Evolutionary conservation across 768 basidiomycete genomes (phyloP).

Genomic region (Boletus subcaerulescens): DNA sequence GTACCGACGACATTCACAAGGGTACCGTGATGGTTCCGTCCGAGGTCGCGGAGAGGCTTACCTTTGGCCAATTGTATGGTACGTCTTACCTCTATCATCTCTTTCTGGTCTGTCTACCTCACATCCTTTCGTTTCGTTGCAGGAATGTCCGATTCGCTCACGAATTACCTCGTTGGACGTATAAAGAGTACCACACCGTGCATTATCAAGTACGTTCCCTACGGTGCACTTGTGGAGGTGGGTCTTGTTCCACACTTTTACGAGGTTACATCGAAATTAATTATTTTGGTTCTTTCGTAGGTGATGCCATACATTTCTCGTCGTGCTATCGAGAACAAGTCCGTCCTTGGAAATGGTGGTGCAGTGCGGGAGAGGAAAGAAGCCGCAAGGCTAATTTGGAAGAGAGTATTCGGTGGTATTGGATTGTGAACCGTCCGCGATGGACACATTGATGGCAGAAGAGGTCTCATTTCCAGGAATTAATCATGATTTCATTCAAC

Average conservation of each 20-base stretch:
- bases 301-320: conserved; percentile 90
- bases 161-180: conserved; percentile 60
- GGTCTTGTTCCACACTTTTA: conserved; percentile 1
- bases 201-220: conserved; percentile 82
- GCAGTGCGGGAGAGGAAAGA: conserved; percentile 43
- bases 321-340: conserved; percentile 92
- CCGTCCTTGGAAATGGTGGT: conserved; percentile 70
- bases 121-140: background rate
- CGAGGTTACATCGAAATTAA: background rate
- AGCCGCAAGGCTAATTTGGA: conserved; percentile 28
- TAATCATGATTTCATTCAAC: background rate
- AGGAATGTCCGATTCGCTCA: conserved; percentile 88
- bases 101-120: background rate
- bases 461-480: too few species aligned
- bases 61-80: conserved; percentile 86
- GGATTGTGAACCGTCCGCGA: conserved; percentile 17
- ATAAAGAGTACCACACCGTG: conserved; percentile 58
- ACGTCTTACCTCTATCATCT: conserved; percentile 13
- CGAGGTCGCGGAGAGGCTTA: conserved; percentile 61
- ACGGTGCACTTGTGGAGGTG: conserved; percentile 68
- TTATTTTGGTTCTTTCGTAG: conserved; percentile 28
- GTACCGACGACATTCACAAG: conserved; percentile 15
- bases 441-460: background rate
- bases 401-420: conserved; percentile 29
- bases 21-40: conserved; percentile 43